Conservation (phyloP, 495 filamentous ascomycete genomes). For the Baudoinia panamericana region DNA sequence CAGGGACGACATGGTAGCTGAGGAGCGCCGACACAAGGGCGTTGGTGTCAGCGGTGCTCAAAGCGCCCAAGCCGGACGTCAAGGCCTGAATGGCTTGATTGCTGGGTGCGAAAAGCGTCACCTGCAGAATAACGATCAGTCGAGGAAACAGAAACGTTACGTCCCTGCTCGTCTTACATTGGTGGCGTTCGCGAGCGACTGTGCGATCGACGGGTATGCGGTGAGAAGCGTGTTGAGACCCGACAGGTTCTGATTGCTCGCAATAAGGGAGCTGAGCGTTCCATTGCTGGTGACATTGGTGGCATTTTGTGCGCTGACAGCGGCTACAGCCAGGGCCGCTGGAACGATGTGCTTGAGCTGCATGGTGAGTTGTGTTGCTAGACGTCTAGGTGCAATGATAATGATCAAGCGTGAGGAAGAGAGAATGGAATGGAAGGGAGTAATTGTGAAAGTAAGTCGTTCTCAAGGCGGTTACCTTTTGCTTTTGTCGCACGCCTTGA, state of each 20-base stretch:
- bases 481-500: not conserved
- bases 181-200: conserved; percentile 29
- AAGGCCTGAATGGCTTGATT: conserved; percentile 43
- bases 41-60: conserved; percentile 10
- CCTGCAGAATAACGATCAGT: too few relatives aligned
- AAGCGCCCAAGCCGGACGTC: conserved; percentile 22
- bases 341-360: conserved; percentile 28
- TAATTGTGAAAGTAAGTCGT: not conserved
- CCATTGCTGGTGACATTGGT: conserved; percentile 11
- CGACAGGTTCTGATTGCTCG: conserved; percentile 31
- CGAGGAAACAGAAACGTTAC: too few relatives aligned
- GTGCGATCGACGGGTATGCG: conserved; percentile 30
- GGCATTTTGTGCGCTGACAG: conserved; percentile 25
- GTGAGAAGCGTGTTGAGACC: conserved; percentile 35
- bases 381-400: not conserved
- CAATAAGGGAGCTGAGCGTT: conserved; percentile 28
- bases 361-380: conserved; percentile 23
- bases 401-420: not conserved
- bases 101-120: conserved; percentile 52
- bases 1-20: conserved; percentile 53
- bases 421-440: not conserved
- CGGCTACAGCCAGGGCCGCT: conserved; percentile 19
- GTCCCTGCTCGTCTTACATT: too few relatives aligned
- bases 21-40: conserved; percentile 37
- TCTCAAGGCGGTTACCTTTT: not conserved